Evolutionary conservation across 352 stramenopile species (phyloP).

Genomic region (Pythium guiyangense): DNA sequence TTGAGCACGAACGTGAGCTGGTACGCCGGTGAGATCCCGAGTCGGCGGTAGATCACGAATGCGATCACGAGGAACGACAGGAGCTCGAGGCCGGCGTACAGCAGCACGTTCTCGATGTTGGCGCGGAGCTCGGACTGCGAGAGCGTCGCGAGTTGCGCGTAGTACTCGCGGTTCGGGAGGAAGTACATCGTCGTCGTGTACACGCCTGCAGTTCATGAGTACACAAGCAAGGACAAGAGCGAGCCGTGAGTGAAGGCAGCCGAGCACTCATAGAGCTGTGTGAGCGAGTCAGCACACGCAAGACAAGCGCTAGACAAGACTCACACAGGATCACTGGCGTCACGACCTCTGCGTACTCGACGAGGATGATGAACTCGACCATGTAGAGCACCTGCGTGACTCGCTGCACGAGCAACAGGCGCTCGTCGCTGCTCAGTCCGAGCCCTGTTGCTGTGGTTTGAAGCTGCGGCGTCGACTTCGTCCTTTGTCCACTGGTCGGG

Average conservation of each 20-base stretch:
- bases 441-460: not conserved
- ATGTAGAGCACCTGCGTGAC: slow-evolving; percentile 7
- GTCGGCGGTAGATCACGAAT: slow-evolving; percentile 11
- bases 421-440: not conserved
- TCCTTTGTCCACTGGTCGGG: not conserved
- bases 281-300: too few species aligned
- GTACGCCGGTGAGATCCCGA: slow-evolving; percentile 12
- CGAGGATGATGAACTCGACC: slow-evolving; percentile 14
- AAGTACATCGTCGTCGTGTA: slow-evolving; percentile 3
- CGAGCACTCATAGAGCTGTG: too few species aligned
- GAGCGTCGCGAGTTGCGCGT: not conserved
- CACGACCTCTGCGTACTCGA: slow-evolving; percentile 18
- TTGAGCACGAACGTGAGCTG: slow-evolving; percentile 16
- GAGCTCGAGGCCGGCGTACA: slow-evolving; percentile 20
- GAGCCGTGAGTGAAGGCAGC: too few species aligned
- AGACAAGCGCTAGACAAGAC: not conserved
- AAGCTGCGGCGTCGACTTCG: not conserved
- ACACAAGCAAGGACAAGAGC: too few species aligned
- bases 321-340: slow-evolving; percentile 13
- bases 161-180: slow-evolving; percentile 10
- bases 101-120: slow-evolving; percentile 12
- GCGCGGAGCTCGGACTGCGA: not conserved
- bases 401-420: slow-evolving; percentile 4
- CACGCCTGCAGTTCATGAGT: too few species aligned
- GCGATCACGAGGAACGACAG: slow-evolving; percentile 17